Evolutionary conservation across 2,329 filamentous ascomycete genomes (phyloP).

Genomic region (Ilyonectria destructans): DNA sequence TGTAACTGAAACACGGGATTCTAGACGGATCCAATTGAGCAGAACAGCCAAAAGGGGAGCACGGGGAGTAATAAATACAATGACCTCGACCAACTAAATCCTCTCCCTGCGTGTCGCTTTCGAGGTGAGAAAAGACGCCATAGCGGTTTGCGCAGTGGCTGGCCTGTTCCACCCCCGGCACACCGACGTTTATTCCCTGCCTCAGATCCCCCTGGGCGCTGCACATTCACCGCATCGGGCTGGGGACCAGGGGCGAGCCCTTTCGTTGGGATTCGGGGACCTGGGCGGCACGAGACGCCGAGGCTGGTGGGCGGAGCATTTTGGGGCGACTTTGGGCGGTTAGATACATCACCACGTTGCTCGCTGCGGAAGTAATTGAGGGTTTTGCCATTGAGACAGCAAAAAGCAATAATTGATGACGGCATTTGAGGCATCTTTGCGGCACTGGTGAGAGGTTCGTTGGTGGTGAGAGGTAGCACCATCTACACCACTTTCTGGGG

Average conservation of each 20-base stretch:
- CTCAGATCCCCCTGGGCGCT: not conserved
- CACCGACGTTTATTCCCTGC: conserved; percentile 14
- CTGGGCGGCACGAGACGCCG: not conserved
- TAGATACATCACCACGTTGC: no score
- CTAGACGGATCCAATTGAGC: not conserved
- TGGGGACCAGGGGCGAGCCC: not conserved
- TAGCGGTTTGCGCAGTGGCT: not conserved
- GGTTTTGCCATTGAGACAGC: no score
- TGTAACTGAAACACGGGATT: not conserved
- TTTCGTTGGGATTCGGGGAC: no score
- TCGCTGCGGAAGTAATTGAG: no score
- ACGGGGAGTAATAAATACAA: not conserved
- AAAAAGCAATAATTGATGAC: no score
- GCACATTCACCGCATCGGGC: not conserved
- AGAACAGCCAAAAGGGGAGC: not conserved
- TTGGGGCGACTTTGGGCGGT: no score
- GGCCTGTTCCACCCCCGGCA: not conserved
- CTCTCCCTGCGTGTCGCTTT: not conserved
- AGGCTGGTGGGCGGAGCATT: no score
- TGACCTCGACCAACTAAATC: not conserved
- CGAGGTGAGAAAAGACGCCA: not conserved
- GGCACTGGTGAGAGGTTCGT: no score
- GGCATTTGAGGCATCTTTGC: no score
- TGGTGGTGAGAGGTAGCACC: no score
- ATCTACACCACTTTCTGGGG: no score